Evolutionary conservation across 164 flowering plant species (phyloP).

Genomic region (Umbellularia californica): DNA sequence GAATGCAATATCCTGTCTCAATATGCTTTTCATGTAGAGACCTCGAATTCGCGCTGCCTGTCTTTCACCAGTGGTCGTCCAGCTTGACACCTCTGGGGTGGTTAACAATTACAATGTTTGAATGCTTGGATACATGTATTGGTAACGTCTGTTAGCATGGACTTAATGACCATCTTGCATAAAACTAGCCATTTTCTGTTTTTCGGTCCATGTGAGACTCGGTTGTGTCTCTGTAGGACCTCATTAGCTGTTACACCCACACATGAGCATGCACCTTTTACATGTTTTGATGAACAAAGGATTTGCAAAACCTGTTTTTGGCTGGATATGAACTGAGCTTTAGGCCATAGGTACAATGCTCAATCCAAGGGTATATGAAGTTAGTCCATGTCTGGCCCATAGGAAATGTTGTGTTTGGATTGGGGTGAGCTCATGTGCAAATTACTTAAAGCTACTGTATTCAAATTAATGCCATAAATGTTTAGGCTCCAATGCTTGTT

Average conservation of each 20-base stretch:
- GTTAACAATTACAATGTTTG: background rate
- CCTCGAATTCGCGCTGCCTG: slow-evolving; percentile 48
- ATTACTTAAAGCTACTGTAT: too few relatives aligned
- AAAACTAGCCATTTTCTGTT: background rate
- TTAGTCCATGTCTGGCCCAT: too few relatives aligned
- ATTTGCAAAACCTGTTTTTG: too few relatives aligned
- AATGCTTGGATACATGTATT: background rate
- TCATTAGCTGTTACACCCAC: background rate
- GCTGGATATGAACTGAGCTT: too few relatives aligned
- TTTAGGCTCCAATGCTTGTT: too few relatives aligned
- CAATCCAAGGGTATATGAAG: too few relatives aligned
- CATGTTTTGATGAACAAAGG: background rate
- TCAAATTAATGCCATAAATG: too few relatives aligned
- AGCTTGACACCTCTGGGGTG: slow-evolving; percentile 54
- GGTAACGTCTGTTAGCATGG: background rate
- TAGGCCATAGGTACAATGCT: too few relatives aligned
- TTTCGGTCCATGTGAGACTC: background rate
- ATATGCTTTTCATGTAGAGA: slow-evolving; percentile 48
- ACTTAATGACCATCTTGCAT: background rate
- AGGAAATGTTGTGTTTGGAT: too few relatives aligned
- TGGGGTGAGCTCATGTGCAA: too few relatives aligned
- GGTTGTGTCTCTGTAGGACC: background rate
- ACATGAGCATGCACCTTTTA: background rate
- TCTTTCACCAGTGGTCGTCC: slow-evolving; percentile 60
- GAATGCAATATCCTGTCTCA: slow-evolving; percentile 59